Percentiles rank a stretch among this genome's conserved stretches.
Evolutionary conservation across 176 grass and related monocot genomes (phyloP).

Genomic region (Oryza longistaminata): DNA sequence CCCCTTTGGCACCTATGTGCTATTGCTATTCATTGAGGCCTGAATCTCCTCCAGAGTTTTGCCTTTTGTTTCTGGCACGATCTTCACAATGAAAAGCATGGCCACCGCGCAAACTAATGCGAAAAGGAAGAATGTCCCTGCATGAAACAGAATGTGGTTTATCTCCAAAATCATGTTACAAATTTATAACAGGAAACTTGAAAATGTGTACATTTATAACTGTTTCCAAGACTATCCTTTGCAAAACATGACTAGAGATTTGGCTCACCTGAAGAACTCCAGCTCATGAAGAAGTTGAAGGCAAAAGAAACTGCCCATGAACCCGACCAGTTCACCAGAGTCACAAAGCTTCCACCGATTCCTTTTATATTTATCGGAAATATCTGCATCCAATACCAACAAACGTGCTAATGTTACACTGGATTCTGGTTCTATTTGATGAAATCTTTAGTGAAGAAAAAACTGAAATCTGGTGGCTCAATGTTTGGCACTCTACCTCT

Average conservation of each 20-base stretch:
- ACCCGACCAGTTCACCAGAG: conserved; percentile 60
- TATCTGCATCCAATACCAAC: conserved; percentile 42
- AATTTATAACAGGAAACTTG: background rate
- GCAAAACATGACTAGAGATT: background rate
- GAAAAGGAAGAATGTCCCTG: conserved; percentile 47
- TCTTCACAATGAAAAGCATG: conserved; percentile 42
- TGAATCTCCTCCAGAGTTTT: conserved; percentile 64
- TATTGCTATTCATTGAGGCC: conserved; percentile 38
- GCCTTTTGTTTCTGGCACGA: conserved; percentile 54
- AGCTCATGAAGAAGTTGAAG: conserved; percentile 69
- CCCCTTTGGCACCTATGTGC: background rate
- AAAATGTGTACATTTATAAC: too few species aligned
- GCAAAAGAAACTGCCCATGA: conserved; percentile 55
- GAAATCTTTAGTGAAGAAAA: background rate
- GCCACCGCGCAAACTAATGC: conserved; percentile 34
- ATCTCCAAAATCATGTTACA: background rate
- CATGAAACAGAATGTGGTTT: background rate
- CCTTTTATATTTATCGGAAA: conserved; percentile 64
- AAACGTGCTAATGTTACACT: background rate
- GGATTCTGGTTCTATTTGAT: background rate
- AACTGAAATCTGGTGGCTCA: background rate
- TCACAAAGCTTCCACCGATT: conserved; percentile 52
- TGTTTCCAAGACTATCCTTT: background rate
- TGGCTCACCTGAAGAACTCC: conserved; percentile 58
- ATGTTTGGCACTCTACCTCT: conserved; percentile 37